These are phyloP conservation scores for Ganoderma boninense DNA, from an alignment of 1,284 basidiomycete species.

Conservation along the genomic window DNA sequence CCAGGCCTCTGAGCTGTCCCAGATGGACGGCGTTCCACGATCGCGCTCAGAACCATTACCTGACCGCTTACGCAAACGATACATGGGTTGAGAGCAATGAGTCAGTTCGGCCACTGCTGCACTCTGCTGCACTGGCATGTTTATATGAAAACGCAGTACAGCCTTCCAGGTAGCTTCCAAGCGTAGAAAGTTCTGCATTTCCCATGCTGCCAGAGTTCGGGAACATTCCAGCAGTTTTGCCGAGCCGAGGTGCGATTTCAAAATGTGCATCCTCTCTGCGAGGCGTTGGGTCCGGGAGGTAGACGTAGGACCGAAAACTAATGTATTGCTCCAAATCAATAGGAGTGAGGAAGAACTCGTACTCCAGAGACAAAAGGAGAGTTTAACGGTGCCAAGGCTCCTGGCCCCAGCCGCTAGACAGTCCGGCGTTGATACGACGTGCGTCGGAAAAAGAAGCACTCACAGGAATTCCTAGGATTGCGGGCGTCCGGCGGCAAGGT, in stretches of 20 bases:
- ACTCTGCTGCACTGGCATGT: neutral
- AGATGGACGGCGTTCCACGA: slow-evolving; percentile 11
- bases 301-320: neutral
- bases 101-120: neutral
- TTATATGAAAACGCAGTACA: slow-evolving; percentile 5
- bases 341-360: neutral
- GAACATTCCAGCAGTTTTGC: neutral
- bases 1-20: slow-evolving; percentile 31
- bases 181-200: slow-evolving; percentile 4
- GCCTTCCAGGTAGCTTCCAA: slow-evolving; percentile 1
- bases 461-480: neutral
- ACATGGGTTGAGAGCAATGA: slow-evolving; percentile 16
- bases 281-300: neutral
- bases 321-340: neutral
- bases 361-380: neutral
- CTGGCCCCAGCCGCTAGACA: neutral
- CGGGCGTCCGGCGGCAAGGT: neutral
- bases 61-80: slow-evolving; percentile 22
- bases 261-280: neutral
- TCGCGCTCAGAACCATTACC: slow-evolving; percentile 12
- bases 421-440: neutral
- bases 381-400: neutral
- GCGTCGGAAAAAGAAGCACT: neutral
- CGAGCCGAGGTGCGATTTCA: neutral
- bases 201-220: neutral